Evolutionary conservation across 2,329 filamentous ascomycete genomes (phyloP), one percentile per base, ranked within the genome.

Genomic region (Fusarium verticillioides): DNA sequence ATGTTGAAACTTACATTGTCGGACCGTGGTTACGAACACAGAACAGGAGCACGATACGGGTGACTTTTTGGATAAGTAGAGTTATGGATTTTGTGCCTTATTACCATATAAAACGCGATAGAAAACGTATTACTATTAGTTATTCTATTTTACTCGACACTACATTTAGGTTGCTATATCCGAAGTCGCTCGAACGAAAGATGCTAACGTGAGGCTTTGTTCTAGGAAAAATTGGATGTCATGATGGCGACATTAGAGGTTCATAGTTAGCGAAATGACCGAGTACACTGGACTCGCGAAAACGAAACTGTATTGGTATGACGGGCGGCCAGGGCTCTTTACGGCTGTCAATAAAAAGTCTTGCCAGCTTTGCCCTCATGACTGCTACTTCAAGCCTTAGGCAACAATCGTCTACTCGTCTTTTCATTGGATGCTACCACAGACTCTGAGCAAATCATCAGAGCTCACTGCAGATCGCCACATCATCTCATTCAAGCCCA

Each of bases 351-450:
- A 57, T 10, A 19, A 21, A 37, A n/a, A 49, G 12, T 69, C 23
- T 30, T 54, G 39, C 44, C 34, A 42, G 18, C 37, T 32, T 26
- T 36, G 30, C n/a, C 40, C 36, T 36, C 39, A 28, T 53, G 36
- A 58, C 34, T 30, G 52, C 34, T 13, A 37, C 16, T 44, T 26
- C 36, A 34, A 32, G 59, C 58, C 68, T 72, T 72, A 72, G 69
- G 69, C 69, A 72, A 57, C 63, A 72, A 72, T 23, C 26, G 30
- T 28, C 44, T 39, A 19, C 43, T 54, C 39, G 43, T 30, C 40
- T 59, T 65, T 47, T 69, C 13, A 69, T 69, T 69, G 66, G 66
- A 65, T 53, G 36, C 26, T 47, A 32, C 66, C 36, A 40, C 57
- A 59, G 44, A 49, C 68, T 62, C 49, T 30, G 34, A 58, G 43